Conservation (phyloP, 345 rosid genomes). For the Eutrema yunnanense region DNA sequence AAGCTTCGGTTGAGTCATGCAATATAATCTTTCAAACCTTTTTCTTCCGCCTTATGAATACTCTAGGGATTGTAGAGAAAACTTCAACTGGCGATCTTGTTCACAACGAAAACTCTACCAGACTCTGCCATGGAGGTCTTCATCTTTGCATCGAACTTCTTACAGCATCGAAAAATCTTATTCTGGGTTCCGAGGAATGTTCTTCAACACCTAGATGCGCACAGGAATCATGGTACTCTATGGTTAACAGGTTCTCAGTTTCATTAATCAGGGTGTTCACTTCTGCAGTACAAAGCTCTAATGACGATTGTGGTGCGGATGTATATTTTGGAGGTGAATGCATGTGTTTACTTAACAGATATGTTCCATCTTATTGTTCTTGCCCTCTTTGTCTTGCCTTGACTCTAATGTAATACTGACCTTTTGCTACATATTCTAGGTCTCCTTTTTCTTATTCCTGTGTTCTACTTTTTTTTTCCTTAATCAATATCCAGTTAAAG, state of each 20-base stretch:
- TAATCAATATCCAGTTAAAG: conserved; percentile 62
- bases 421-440: neutral
- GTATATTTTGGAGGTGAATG: conserved; percentile 65
- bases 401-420: neutral
- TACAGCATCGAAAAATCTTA: conserved; percentile 61
- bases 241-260: conserved; percentile 44
- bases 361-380: neutral
- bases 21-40: conserved; percentile 46
- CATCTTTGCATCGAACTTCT: conserved; percentile 67
- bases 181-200: conserved; percentile 24
- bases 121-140: conserved; percentile 54
- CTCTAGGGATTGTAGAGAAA: conserved; percentile 41
- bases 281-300: conserved; percentile 27
- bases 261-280: conserved; percentile 44
- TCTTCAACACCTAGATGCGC: conserved; percentile 19
- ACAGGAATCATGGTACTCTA: conserved; percentile 44
- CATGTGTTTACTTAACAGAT: conserved; percentile 23
- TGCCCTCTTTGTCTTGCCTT: neutral
- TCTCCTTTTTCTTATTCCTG: neutral
- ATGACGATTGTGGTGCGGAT: conserved; percentile 29
- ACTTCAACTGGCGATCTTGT: conserved; percentile 28
- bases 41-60: conserved; percentile 51
- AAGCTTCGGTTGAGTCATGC: conserved; percentile 59
- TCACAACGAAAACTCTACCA: conserved; percentile 25
- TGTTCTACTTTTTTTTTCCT: neutral